Conservation (phyloP, 1,284 basidiomycete species). For the Neonothopanus nambi region DNA sequence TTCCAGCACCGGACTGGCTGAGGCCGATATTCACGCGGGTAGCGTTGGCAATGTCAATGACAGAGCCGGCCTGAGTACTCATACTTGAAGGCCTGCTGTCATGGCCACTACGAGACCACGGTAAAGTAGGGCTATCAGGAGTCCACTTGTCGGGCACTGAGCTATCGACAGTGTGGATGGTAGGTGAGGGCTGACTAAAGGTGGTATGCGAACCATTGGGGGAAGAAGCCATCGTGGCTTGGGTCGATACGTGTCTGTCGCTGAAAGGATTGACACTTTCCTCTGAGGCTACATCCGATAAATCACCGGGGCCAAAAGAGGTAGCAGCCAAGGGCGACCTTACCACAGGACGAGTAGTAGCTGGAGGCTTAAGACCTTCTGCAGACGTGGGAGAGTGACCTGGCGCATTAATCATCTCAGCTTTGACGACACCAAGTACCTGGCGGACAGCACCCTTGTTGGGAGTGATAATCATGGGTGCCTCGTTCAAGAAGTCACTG, state of each 20-base stretch:
- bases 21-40: slow-evolving; percentile 64
- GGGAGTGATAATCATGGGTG: slow-evolving; percentile 77
- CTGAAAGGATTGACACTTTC: slow-evolving; percentile 59
- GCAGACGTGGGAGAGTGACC: slow-evolving; percentile 39
- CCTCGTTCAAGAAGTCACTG: slow-evolving; percentile 76
- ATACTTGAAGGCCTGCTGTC: slow-evolving; percentile 58
- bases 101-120: slow-evolving; percentile 38
- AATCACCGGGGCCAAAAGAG: slow-evolving; percentile 72
- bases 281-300: slow-evolving; percentile 54
- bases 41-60: slow-evolving; percentile 63
- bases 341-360: slow-evolving; percentile 42
- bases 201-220: slow-evolving; percentile 43
- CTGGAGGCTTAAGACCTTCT: slow-evolving; percentile 40
- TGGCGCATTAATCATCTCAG: slow-evolving; percentile 71
- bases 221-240: slow-evolving; percentile 35
- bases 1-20: slow-evolving; percentile 33
- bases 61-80: slow-evolving; percentile 61
- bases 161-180: slow-evolving; percentile 23
- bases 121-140: slow-evolving; percentile 36
- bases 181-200: slow-evolving; percentile 37
- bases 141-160: slow-evolving; percentile 31
- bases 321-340: slow-evolving; percentile 69
- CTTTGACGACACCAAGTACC: slow-evolving; percentile 73
- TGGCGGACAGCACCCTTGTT: slow-evolving; percentile 64
- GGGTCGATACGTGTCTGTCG: slow-evolving; percentile 53